Percentiles rank a stretch among this genome's conserved stretches.
Conservation (phyloP, 208 protist species). For the Acanthamoeba divionensis region DNA sequence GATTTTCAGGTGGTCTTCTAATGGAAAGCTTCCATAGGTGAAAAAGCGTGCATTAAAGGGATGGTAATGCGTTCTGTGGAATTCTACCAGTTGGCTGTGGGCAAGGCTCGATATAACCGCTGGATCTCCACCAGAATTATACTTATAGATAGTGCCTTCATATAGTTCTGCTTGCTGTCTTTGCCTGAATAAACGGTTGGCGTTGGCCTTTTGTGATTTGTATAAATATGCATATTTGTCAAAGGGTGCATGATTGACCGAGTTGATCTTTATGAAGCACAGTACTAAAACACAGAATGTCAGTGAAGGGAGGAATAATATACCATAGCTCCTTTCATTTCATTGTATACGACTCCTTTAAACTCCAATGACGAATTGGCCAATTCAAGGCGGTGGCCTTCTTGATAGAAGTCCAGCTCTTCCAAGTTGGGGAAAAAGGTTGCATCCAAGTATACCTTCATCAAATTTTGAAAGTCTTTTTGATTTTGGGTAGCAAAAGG, state of each 20-base stretch:
- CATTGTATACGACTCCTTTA: slow-evolving; percentile 78
- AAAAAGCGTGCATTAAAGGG: too few relatives aligned
- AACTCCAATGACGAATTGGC: slow-evolving; percentile 53
- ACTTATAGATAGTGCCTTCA: slow-evolving; percentile 66
- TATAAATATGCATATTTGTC: too few relatives aligned
- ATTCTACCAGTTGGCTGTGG: slow-evolving; percentile 67
- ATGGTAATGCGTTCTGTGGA: slow-evolving; percentile 72
- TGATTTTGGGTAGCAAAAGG: slow-evolving; percentile 72
- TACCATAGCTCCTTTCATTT: slow-evolving; percentile 77
- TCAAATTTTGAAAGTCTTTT: slow-evolving; percentile 73
- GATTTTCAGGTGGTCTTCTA: too few relatives aligned
- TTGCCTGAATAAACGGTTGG: too few relatives aligned
- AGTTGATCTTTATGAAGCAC: too few relatives aligned
- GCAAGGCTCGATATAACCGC: slow-evolving; percentile 63
- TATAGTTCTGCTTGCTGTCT: slow-evolving; percentile 53
- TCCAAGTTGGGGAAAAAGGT: slow-evolving; percentile 68
- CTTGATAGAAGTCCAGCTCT: slow-evolving; percentile 66
- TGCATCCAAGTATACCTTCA: slow-evolving; percentile 73
- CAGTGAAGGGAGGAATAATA: too few relatives aligned
- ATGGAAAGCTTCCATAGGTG: too few relatives aligned
- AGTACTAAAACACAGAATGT: too few relatives aligned
- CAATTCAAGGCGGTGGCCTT: slow-evolving; percentile 73
- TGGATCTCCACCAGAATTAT: slow-evolving; percentile 75
- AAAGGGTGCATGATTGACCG: too few relatives aligned
- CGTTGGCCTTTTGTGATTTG: too few relatives aligned